These are phyloP conservation scores for Colletotrichum sp. DNA, from an alignment of 2,329 filamentous ascomycete genomes.

Conservation along the genomic window DNA sequence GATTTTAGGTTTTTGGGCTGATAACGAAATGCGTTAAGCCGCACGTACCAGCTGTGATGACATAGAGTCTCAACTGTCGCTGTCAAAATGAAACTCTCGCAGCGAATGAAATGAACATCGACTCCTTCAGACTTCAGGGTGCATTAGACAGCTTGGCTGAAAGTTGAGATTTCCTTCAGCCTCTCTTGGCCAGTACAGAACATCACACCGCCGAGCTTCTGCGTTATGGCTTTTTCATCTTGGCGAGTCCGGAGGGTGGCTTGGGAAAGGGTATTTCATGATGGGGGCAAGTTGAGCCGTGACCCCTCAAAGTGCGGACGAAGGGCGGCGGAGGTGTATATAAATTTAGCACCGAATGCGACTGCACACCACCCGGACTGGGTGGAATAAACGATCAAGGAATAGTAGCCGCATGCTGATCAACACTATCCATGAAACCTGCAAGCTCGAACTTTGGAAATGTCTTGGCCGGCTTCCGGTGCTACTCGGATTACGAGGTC, in stretches of 20 bases:
- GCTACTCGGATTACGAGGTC: background rate
- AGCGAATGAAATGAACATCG: background rate
- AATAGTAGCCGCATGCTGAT: background rate
- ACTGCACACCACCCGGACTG: background rate
- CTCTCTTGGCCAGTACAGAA: background rate
- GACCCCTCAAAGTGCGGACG: background rate
- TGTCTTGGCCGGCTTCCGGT: background rate
- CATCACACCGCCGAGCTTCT: background rate
- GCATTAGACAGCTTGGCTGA: background rate
- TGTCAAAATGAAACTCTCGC: background rate
- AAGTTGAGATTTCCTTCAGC: background rate
- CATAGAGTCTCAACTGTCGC: background rate
- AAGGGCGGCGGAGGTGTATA: background rate
- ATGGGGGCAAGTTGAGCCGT: background rate
- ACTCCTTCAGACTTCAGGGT: background rate
- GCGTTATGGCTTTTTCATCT: background rate
- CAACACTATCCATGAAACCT: background rate
- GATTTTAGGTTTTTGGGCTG: background rate
- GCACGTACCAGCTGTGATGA: background rate
- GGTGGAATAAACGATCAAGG: background rate
- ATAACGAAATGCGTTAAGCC: background rate
- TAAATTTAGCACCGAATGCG: background rate
- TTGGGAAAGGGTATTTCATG: background rate
- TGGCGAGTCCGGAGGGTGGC: background rate
- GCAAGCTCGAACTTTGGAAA: background rate